These are phyloP conservation scores for Penicillium expansum DNA, from an alignment of 2,329 filamentous ascomycete genomes.

Conservation along the genomic window DNA sequence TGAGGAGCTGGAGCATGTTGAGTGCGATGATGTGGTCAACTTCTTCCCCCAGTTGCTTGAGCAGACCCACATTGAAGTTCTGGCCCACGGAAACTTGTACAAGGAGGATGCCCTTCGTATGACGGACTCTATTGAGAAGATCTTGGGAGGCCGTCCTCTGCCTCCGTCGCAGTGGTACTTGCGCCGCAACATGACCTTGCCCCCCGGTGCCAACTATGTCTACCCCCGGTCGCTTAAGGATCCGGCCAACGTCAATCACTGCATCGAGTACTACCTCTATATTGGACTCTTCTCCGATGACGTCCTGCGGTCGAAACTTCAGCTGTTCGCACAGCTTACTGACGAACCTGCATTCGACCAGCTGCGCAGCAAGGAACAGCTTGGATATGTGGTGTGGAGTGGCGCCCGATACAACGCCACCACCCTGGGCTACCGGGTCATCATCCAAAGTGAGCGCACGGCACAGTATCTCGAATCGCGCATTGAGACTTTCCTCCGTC, in stretches of 20 bases:
- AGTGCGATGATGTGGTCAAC: constrained; percentile 67
- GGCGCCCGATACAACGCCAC: constrained; percentile 69
- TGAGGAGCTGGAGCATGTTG: constrained; percentile 71
- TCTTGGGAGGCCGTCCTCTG: constrained; percentile 69
- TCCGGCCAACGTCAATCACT: constrained; percentile 84
- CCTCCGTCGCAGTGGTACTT: constrained; percentile 78
- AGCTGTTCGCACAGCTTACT: constrained; percentile 83
- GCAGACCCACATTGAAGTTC: constrained; percentile 82
- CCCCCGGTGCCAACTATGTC: constrained; percentile 76
- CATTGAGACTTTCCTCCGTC: constrained; percentile 77
- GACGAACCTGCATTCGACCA: constrained; percentile 95
- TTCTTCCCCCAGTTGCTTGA: constrained; percentile 79
- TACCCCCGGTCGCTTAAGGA: constrained; percentile 80
- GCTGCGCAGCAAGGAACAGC: constrained; percentile 91
- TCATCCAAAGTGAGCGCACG: constrained; percentile 89
- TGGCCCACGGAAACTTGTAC: constrained; percentile 89
- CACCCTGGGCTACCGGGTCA: constrained; percentile 79
- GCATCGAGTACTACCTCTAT: constrained; percentile 74
- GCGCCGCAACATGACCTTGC: constrained; percentile 71
- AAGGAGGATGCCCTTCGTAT: constrained; percentile 87
- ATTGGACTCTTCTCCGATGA: constrained; percentile 68
- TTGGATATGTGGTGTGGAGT: constrained; percentile 94
- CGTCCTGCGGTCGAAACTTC: constrained; percentile 68
- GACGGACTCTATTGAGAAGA: constrained; percentile 76
- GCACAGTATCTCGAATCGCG: constrained; percentile 80